These are phyloP conservation scores for Trametes sanguinea DNA, from an alignment of 768 basidiomycete species.

Conservation along the genomic window DNA sequence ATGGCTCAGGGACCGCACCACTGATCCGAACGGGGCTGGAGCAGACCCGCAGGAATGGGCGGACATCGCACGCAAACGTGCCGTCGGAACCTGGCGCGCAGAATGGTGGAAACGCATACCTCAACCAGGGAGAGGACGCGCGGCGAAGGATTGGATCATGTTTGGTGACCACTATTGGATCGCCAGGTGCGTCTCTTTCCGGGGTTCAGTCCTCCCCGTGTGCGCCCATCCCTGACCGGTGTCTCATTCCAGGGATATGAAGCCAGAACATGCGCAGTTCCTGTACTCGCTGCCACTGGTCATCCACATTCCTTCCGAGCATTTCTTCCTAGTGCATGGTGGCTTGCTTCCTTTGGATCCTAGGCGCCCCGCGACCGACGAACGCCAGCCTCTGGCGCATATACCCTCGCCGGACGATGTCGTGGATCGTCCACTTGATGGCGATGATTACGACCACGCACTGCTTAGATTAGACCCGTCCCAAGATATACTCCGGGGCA, in stretches of 20 bases:
- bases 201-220: slow-evolving; percentile 5
- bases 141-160: slow-evolving; percentile 62
- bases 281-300: slow-evolving; percentile 72
- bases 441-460: slow-evolving; percentile 15
- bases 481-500: slow-evolving; percentile 7
- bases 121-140: slow-evolving; percentile 28
- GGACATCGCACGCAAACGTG: slow-evolving; percentile 33
- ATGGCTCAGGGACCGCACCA: slow-evolving; percentile 39
- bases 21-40: slow-evolving; percentile 33
- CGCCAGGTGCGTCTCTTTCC: slow-evolving; percentile 49
- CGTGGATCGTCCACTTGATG: not conserved
- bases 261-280: slow-evolving; percentile 66
- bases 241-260: slow-evolving; percentile 46
- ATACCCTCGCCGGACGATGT: slow-evolving; percentile 44
- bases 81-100: slow-evolving; percentile 31
- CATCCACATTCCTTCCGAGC: slow-evolving; percentile 73
- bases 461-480: not conserved
- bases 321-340: slow-evolving; percentile 80
- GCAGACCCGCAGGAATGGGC: slow-evolving; percentile 46
- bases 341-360: slow-evolving; percentile 81
- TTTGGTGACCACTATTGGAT: slow-evolving; percentile 76
- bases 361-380: slow-evolving; percentile 45
- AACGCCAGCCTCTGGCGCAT: slow-evolving; percentile 71
- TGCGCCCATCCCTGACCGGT: slow-evolving; percentile 1
- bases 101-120: slow-evolving; percentile 37